Evolutionary conservation across 1,139 yeast species (phyloP).

Genomic region (Blastobotrys buckinghamii): DNA sequence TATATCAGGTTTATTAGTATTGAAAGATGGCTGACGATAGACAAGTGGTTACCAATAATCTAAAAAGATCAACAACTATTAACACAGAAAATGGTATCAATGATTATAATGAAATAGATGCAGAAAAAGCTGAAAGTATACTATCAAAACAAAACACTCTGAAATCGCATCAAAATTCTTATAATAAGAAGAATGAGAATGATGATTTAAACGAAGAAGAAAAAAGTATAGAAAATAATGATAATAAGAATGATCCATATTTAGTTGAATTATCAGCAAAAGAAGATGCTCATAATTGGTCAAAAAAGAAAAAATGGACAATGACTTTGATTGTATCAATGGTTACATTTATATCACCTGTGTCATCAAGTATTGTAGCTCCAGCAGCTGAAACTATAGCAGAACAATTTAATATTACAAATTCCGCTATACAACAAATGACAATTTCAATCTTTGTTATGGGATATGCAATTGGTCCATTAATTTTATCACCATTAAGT

Average conservation of each 20-base stretch:
- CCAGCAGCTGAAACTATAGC: constrained; percentile 49
- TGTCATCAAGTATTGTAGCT: constrained; percentile 82
- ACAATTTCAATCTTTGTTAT: constrained; percentile 86
- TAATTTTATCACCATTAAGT: constrained; percentile 84
- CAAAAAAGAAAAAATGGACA: constrained; percentile 48
- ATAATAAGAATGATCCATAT: constrained; percentile 3
- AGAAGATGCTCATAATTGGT: constrained; percentile 74
- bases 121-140: too few relatives aligned
- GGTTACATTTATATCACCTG: constrained; percentile 79
- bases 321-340: constrained; percentile 62
- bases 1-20: too few relatives aligned
- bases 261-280: constrained; percentile 47
- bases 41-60: too few relatives aligned
- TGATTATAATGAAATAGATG: too few relatives aligned
- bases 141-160: too few relatives aligned
- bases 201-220: not conserved
- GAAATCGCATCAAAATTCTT: too few relatives aligned
- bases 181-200: not conserved
- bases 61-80: too few relatives aligned
- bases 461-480: constrained; percentile 84
- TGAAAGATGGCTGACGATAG: too few relatives aligned
- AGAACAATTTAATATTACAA: constrained; percentile 56
- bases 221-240: not conserved
- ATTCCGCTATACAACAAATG: constrained; percentile 68
- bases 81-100: too few relatives aligned